phyloP scores from a whole-genome alignment of 768 basidiomycete species.

The Suillus hirtellus region DNA sequence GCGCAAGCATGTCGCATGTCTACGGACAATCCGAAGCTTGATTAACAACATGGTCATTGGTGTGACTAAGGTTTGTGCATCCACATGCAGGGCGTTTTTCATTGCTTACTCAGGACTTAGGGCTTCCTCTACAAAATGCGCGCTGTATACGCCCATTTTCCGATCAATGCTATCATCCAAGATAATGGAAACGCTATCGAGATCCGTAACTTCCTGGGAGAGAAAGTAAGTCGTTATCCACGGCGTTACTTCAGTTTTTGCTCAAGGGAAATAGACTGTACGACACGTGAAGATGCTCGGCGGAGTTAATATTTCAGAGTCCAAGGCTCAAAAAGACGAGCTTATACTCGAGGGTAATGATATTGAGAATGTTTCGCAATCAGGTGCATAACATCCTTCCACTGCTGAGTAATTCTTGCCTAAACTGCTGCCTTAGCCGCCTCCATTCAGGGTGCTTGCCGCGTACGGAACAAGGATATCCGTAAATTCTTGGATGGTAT shows the following conservation, averaged over 20 bases:
- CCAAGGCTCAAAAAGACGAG: constrained; percentile 93
- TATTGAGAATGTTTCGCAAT: constrained; percentile 96
- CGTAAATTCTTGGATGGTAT: constrained; percentile 97
- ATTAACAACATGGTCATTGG: constrained; percentile 98
- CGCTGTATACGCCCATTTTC: constrained; percentile 99
- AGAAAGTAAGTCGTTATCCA: constrained; percentile 62
- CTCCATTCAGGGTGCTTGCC: constrained; percentile 94
- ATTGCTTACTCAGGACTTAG: constrained; percentile 39
- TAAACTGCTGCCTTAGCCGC: constrained; percentile 60
- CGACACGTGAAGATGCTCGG: constrained; percentile 90
- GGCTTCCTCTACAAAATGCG: constrained; percentile 99
- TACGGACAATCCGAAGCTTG: constrained; percentile 92
- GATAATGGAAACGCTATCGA: constrained; percentile 71
- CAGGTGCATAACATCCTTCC: constrained; percentile 50
- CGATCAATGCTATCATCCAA: constrained; percentile 97
- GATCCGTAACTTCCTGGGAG: constrained; percentile 94
- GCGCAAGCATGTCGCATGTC: constrained; percentile 97
- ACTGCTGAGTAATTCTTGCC: not conserved
- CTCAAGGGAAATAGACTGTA: constrained; percentile 59
- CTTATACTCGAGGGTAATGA: constrained; percentile 93
- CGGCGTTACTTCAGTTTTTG: not conserved
- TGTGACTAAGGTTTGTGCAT: constrained; percentile 77
- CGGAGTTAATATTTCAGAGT: constrained; percentile 83
- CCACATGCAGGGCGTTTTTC: not conserved
- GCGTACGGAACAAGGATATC: constrained; percentile 99